Evolutionary conservation across 2,329 filamentous ascomycete genomes (phyloP).

Genomic region (Colletotrichum euphorbiae): DNA sequence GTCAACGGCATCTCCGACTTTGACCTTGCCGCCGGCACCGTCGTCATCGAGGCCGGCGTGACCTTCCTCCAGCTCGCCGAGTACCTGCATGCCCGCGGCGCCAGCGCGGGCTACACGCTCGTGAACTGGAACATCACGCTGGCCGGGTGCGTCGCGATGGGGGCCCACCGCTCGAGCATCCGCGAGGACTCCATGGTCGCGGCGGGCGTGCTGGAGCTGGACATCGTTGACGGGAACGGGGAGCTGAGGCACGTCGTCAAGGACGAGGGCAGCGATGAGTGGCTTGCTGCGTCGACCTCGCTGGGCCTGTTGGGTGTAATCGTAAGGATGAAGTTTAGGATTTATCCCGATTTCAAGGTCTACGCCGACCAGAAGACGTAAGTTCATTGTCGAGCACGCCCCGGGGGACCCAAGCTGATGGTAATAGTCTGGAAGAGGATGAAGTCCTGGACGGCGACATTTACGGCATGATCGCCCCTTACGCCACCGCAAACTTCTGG

Average conservation of each 20-base stretch:
- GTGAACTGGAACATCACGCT: conserved; percentile 67
- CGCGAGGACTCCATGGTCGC: conserved; percentile 62
- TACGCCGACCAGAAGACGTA: conserved; percentile 62
- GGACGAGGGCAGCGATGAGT: conserved; percentile 58
- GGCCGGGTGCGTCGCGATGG: conserved; percentile 64
- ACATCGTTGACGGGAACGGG: conserved; percentile 62
- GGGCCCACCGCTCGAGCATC: conserved; percentile 61
- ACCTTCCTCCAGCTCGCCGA: conserved; percentile 64
- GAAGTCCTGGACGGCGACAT: conserved; percentile 63
- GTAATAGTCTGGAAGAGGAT: conserved; percentile 55
- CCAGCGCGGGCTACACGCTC: conserved; percentile 61
- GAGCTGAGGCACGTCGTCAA: conserved; percentile 55
- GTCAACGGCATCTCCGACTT: conserved; percentile 59
- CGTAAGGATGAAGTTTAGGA: conserved; percentile 59
- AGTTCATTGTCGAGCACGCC: conserved; percentile 40
- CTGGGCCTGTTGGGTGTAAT: conserved; percentile 62
- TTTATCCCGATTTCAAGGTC: conserved; percentile 64
- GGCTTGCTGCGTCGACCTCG: conserved; percentile 64
- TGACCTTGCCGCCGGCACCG: conserved; percentile 55
- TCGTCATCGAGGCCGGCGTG: conserved; percentile 63
- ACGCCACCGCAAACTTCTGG: conserved; percentile 64
- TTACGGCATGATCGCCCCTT: conserved; percentile 61
- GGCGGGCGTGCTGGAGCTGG: conserved; percentile 59
- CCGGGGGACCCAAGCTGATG: conserved; percentile 18
- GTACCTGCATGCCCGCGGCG: conserved; percentile 58